phyloP scores from a whole-genome alignment of 768 basidiomycete species.

The Lactifluus pinguis region DNA sequence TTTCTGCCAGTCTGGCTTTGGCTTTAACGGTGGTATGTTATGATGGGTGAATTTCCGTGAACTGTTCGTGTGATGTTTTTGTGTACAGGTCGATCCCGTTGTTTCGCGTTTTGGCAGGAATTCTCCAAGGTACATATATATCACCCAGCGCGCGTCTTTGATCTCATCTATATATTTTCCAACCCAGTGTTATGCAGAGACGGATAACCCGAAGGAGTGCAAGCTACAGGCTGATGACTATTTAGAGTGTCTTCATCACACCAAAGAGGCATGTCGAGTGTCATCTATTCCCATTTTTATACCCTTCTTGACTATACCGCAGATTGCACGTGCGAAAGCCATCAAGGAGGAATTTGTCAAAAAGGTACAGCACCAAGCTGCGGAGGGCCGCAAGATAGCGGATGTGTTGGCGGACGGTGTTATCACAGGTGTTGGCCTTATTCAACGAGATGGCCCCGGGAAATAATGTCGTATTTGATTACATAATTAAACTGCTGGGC shows the following conservation, averaged over 20 bases:
- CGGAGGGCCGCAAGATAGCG: constrained; percentile 62
- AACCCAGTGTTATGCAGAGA: constrained; percentile 71
- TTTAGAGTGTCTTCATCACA: constrained; percentile 83
- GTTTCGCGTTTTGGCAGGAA: constrained; percentile 90
- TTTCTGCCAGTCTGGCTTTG: constrained; percentile 48
- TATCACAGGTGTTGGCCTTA: constrained; percentile 67
- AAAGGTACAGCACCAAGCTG: constrained; percentile 53
- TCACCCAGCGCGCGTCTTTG: background rate
- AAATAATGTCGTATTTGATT: background rate
- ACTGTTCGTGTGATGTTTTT: background rate
- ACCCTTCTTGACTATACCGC: background rate
- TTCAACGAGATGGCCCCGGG: constrained; percentile 37
- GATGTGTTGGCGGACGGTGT: constrained; percentile 66
- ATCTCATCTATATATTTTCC: background rate
- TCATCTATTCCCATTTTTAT: background rate
- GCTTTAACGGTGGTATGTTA: constrained; percentile 48
- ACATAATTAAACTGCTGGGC: background rate
- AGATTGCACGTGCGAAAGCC: constrained; percentile 59
- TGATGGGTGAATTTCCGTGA: background rate
- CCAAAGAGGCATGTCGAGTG: constrained; percentile 66
- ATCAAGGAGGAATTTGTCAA: constrained; percentile 66
- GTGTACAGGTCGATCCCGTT: constrained; percentile 63
- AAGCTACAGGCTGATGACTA: constrained; percentile 72
- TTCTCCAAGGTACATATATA: constrained; percentile 50
- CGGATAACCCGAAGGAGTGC: constrained; percentile 70